These are phyloP conservation scores for Plantago elongata DNA, from an alignment of 257 asterid genomes.

Conservation along the genomic window DNA sequence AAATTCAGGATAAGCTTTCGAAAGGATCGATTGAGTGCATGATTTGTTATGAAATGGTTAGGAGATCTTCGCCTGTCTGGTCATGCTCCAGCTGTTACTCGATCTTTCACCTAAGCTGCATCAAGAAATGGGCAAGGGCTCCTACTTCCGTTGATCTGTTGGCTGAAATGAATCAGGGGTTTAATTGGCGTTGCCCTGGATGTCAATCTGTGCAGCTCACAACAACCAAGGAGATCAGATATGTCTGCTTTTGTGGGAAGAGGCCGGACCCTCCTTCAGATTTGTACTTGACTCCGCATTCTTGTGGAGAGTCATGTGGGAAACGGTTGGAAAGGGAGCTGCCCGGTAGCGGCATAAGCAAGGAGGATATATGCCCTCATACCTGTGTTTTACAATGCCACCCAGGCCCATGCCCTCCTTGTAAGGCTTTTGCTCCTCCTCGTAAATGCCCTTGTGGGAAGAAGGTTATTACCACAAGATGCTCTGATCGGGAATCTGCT, in stretches of 20 bases:
- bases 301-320: slow-evolving; percentile 98
- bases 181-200: slow-evolving; percentile 99
- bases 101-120: slow-evolving; percentile 80
- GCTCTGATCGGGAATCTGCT: slow-evolving; percentile 80
- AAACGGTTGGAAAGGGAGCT: slow-evolving; percentile 72
- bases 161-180: slow-evolving; percentile 78
- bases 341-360: slow-evolving; percentile 48
- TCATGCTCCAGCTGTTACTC: slow-evolving; percentile 93
- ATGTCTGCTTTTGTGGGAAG: slow-evolving; percentile 83
- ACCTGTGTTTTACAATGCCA: slow-evolving; percentile 93
- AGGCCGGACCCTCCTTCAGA: slow-evolving; percentile 90
- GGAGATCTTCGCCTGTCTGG: slow-evolving; percentile 89
- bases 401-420: slow-evolving; percentile 99
- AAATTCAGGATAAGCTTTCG: slow-evolving; percentile 80
- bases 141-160: slow-evolving; percentile 83
- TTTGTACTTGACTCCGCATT: slow-evolving; percentile 92
- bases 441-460: slow-evolving; percentile 86
- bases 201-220: slow-evolving; percentile 91
- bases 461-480: slow-evolving; percentile 77
- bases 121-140: slow-evolving; percentile 96
- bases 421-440: slow-evolving; percentile 97
- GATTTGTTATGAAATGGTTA: slow-evolving; percentile 97
- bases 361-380: slow-evolving; percentile 91
- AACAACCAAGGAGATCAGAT: slow-evolving; percentile 74
- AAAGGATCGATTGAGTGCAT: slow-evolving; percentile 92